Conservation (phyloP, 345 rosid species). For the Salix arbutifolia region DNA sequence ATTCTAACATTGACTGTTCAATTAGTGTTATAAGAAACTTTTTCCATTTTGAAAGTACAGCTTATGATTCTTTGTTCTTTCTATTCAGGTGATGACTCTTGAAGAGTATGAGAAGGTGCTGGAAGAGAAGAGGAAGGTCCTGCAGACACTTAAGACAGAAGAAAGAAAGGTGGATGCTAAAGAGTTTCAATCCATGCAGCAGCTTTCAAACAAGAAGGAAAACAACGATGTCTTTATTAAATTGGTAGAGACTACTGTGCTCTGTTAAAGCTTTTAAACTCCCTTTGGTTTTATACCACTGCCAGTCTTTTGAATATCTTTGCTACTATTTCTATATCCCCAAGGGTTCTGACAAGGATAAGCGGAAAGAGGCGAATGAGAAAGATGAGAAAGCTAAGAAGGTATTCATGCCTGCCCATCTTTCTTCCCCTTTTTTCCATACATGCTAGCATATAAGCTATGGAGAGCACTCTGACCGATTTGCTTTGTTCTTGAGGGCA, state of each 20-base stretch:
- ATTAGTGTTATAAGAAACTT: background rate
- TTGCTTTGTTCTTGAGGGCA: background rate
- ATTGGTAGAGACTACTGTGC: slow-evolving; percentile 35
- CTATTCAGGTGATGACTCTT: slow-evolving; percentile 23
- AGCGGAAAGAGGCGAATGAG: slow-evolving; percentile 56
- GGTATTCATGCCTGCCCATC: slow-evolving; percentile 20
- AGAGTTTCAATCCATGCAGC: slow-evolving; percentile 70
- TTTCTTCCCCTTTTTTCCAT: background rate
- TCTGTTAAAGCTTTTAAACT: background rate
- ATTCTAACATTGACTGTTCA: background rate
- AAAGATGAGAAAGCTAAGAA: slow-evolving; percentile 59
- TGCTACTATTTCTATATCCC: background rate
- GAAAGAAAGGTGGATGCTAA: slow-evolving; percentile 62
- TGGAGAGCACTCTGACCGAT: background rate
- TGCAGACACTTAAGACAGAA: slow-evolving; percentile 50
- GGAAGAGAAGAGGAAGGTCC: slow-evolving; percentile 62
- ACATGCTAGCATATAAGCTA: background rate
- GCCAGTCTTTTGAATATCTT: background rate
- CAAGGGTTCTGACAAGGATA: slow-evolving; percentile 69
- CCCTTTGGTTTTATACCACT: background rate
- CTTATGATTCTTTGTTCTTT: background rate
- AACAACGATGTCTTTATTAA: slow-evolving; percentile 48
- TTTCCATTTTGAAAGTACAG: background rate
- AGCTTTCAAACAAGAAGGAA: slow-evolving; percentile 59
- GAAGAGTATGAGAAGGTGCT: slow-evolving; percentile 36